These are phyloP conservation scores for Trichoderma sp. DNA, from an alignment of 2,329 filamentous ascomycete species.

Conservation along the genomic window DNA sequence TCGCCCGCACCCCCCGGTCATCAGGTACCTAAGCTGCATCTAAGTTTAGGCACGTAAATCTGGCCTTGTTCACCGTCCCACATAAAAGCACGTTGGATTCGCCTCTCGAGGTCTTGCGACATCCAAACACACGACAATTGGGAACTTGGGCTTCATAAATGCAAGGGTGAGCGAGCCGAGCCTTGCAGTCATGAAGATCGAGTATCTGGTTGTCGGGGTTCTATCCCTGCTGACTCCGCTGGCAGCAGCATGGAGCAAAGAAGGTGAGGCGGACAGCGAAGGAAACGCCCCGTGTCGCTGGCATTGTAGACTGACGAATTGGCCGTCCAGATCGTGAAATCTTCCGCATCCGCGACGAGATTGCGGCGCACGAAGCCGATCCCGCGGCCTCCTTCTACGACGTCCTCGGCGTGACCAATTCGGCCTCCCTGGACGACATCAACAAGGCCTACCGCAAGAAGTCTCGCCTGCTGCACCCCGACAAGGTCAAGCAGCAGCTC, in stretches of 20 bases:
- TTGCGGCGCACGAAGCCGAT: constrained; percentile 73
- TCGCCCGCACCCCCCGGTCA: not conserved
- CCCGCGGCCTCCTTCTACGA: constrained; percentile 86
- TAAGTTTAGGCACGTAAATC: not conserved
- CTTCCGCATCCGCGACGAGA: constrained; percentile 89
- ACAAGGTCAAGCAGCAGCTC: constrained; percentile 89
- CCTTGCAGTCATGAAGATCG: constrained; percentile 66
- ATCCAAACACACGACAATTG: not conserved
- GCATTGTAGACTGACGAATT: not conserved
- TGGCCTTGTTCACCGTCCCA: constrained; percentile 14
- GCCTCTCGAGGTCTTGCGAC: constrained; percentile 1
- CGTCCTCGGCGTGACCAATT: constrained; percentile 73
- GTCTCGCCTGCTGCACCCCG: constrained; percentile 79
- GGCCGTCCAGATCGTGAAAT: constrained; percentile 79
- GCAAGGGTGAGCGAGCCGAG: constrained; percentile 2
- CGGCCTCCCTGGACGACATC: constrained; percentile 80
- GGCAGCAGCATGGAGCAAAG: constrained; percentile 77
- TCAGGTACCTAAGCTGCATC: not conserved
- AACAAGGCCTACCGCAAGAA: constrained; percentile 92
- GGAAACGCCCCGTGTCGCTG: not conserved
- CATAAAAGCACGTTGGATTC: constrained; percentile 16
- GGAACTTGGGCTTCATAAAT: constrained; percentile 2
- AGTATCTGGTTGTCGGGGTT: constrained; percentile 64
- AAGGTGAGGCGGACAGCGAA: constrained; percentile 55
- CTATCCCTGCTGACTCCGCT: constrained; percentile 64